A percentile compares a stretch with the other conserved stretches of the same genome.
Conservation (phyloP, 148 eudicot genomes). For the Spergularia bocconei region DNA sequence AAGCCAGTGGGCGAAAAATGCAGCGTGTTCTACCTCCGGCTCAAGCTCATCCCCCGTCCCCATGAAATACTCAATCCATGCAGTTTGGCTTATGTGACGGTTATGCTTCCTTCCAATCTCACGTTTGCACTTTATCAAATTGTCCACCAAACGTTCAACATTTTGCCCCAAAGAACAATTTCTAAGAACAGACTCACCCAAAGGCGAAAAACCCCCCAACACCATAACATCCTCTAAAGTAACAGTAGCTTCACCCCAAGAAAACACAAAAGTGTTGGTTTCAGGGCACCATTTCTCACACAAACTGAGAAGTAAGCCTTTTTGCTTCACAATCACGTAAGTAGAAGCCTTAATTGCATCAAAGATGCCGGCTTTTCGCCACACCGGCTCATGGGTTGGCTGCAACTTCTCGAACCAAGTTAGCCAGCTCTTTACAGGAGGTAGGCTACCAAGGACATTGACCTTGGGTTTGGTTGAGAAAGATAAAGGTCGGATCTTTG, state of each 20-base stretch:
- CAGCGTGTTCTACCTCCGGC: slow-evolving; percentile 27
- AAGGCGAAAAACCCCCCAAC: slow-evolving; percentile 32
- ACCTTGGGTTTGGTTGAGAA: slow-evolving; percentile 6
- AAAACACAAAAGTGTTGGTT: slow-evolving; percentile 28
- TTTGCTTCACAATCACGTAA: slow-evolving; percentile 22
- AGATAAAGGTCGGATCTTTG: slow-evolving; percentile 15
- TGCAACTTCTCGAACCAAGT: slow-evolving; percentile 20
- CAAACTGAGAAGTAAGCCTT: slow-evolving; percentile 23
- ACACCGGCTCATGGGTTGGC: slow-evolving; percentile 23
- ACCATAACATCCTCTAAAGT: slow-evolving; percentile 44
- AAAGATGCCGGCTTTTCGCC: slow-evolving; percentile 33
- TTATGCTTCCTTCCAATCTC: background rate
- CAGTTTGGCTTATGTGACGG: background rate
- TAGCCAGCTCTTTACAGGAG: background rate
- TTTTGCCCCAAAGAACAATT: background rate
- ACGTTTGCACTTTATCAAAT: background rate
- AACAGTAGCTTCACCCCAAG: slow-evolving; percentile 41
- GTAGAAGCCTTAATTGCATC: slow-evolving; percentile 29
- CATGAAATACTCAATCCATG: slow-evolving; percentile 32
- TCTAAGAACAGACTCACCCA: slow-evolving; percentile 17
- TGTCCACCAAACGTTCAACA: background rate
- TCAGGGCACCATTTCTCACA: slow-evolving; percentile 39
- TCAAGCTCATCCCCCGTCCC: slow-evolving; percentile 20
- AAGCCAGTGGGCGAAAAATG: slow-evolving; percentile 39
- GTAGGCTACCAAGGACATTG: slow-evolving; percentile 5